A percentile compares a stretch with the other conserved stretches of the same genome.
These are phyloP conservation scores for Pythium rishiriense DNA, from an alignment of 352 stramenopile species.

Conservation along the genomic window DNA sequence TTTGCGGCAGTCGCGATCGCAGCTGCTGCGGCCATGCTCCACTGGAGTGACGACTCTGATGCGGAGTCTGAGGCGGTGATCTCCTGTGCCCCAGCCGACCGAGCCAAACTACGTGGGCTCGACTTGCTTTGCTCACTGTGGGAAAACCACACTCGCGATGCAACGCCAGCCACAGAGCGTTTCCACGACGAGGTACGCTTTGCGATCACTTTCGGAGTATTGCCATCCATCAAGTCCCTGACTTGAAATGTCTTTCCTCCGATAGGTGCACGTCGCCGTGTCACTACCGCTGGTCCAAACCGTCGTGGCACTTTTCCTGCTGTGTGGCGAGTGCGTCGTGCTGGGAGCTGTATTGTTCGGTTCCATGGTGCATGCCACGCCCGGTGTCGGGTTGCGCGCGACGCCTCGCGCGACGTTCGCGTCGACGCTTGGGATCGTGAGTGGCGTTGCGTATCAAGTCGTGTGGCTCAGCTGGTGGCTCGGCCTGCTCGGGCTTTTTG, in stretches of 20 bases:
- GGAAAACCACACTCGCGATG: not conserved
- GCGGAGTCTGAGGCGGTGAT: not conserved
- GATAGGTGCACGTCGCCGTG: not conserved
- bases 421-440: slow-evolving; percentile 5
- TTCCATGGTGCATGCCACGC: slow-evolving; percentile 15
- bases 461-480: slow-evolving; percentile 21
- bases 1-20: too few species aligned
- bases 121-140: slow-evolving; percentile 1
- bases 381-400: not conserved
- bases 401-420: not conserved
- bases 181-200: not conserved
- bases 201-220: too few species aligned
- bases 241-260: too few species aligned
- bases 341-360: slow-evolving; percentile 16
- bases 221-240: too few species aligned
- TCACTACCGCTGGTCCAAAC: not conserved
- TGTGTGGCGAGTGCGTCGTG: slow-evolving; percentile 25
- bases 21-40: too few species aligned
- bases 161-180: not conserved
- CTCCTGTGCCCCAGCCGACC: not conserved
- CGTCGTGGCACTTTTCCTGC: slow-evolving; percentile 7
- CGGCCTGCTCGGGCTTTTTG: slow-evolving; percentile 1
- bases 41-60: not conserved
- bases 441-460: slow-evolving; percentile 15
- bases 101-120: not conserved